Conservation (phyloP, 176 grass and related monocot species). For the Oryza glumipatula region DNA sequence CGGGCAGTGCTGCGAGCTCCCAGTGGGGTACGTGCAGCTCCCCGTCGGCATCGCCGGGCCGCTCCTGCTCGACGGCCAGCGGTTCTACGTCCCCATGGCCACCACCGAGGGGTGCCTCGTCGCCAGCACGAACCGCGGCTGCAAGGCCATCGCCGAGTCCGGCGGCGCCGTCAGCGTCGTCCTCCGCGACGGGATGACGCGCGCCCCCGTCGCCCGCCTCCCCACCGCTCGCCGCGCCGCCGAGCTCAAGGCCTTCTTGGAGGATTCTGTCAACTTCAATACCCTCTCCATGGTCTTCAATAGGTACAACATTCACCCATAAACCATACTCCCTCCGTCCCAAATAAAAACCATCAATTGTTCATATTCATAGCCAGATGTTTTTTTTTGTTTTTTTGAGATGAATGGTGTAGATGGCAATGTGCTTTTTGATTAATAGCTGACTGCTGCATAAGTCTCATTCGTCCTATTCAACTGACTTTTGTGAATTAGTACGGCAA, state of each 20-base stretch:
- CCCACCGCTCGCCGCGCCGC: slow-evolving; percentile 62
- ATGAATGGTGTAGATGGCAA: not conserved
- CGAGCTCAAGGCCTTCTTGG: slow-evolving; percentile 87
- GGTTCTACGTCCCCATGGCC: slow-evolving; percentile 90
- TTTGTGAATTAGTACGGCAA: not conserved
- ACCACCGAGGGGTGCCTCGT: slow-evolving; percentile 96
- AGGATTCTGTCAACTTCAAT: slow-evolving; percentile 74
- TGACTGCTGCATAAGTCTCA: not conserved
- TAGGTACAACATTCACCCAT: slow-evolving; percentile 50
- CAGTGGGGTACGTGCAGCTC: slow-evolving; percentile 85
- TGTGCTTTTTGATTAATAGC: not conserved
- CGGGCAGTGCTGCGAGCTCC: slow-evolving; percentile 90
- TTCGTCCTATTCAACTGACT: not conserved
- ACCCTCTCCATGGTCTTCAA: slow-evolving; percentile 79
- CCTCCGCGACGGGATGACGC: slow-evolving; percentile 78
- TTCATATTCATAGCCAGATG: too few relatives aligned
- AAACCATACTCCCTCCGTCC: not conserved
- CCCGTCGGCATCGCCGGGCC: slow-evolving; percentile 84
- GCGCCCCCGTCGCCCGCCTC: slow-evolving; percentile 67
- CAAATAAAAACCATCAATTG: too few relatives aligned
- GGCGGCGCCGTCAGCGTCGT: slow-evolving; percentile 85
- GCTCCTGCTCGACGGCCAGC: slow-evolving; percentile 73
- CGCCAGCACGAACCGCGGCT: slow-evolving; percentile 93
- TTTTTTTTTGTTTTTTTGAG: too few relatives aligned
- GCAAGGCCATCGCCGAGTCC: slow-evolving; percentile 87